Percentiles rank a stretch among this genome's conserved stretches.
Conservation (phyloP, 2,329 filamentous ascomycete genomes). For the Xylariaceae sp. region DNA sequence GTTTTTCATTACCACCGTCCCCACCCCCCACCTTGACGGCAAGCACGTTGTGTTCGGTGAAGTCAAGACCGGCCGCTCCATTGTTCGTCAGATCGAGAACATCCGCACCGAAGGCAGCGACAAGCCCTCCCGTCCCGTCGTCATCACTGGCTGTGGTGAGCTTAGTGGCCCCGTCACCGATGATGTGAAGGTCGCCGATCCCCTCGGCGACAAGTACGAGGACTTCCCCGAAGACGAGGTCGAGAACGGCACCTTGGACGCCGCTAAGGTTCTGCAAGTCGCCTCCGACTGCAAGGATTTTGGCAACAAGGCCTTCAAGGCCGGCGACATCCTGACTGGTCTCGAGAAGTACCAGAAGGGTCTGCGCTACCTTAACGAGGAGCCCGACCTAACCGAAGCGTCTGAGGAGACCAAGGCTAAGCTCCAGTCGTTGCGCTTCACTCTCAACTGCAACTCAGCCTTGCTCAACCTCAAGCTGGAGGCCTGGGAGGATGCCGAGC, state of each 20-base stretch:
- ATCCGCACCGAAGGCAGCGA: slow-evolving; percentile 69
- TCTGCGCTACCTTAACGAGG: slow-evolving; percentile 55
- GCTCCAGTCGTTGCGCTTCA: slow-evolving; percentile 71
- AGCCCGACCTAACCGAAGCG: slow-evolving; percentile 61
- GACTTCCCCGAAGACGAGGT: slow-evolving; percentile 87
- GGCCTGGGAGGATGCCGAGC: slow-evolving; percentile 63
- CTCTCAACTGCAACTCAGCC: slow-evolving; percentile 82
- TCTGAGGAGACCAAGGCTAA: slow-evolving; percentile 60
- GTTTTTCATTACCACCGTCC: slow-evolving; percentile 95
- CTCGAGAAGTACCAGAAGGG: slow-evolving; percentile 94
- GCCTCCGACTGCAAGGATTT: slow-evolving; percentile 82
- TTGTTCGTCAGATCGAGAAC: slow-evolving; percentile 88
- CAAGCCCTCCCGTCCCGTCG: slow-evolving; percentile 68
- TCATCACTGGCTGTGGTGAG: slow-evolving; percentile 81
- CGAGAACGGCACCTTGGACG: slow-evolving; percentile 53
- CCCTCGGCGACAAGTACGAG: slow-evolving; percentile 85
- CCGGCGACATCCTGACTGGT: slow-evolving; percentile 61
- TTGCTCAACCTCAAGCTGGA: slow-evolving; percentile 78
- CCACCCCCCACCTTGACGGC: slow-evolving; percentile 88
- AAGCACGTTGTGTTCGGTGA: slow-evolving; percentile 98
- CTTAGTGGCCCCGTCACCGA: slow-evolving; percentile 66
- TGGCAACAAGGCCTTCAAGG: slow-evolving; percentile 90
- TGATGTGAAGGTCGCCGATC: slow-evolving; percentile 65
- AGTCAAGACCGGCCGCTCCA: slow-evolving; percentile 85
- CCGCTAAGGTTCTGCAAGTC: slow-evolving; percentile 67